Percentiles rank a stretch among this genome's conserved stretches.
Evolutionary conservation across 805 yeast genomes (phyloP).

Genomic region (Saccharomycopsis microspora): DNA sequence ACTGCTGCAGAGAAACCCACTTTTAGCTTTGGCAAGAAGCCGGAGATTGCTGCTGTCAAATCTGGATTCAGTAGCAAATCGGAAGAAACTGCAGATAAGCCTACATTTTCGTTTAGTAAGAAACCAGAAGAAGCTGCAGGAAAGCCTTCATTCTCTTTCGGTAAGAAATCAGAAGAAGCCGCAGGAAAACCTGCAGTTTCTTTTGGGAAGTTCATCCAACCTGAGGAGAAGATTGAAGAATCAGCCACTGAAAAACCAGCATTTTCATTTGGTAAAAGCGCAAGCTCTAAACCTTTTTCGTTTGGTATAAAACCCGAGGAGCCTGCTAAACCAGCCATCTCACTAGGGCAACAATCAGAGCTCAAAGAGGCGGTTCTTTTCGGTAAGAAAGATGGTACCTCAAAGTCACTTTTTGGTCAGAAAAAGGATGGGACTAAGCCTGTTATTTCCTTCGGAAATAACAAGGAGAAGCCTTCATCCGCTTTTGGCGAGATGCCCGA

Average conservation of each 20-base stretch:
- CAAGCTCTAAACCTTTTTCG: not conserved
- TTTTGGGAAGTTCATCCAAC: not conserved
- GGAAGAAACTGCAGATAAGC: not conserved
- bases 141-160: constrained; percentile 2
- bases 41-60: not conserved
- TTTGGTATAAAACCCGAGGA: not conserved
- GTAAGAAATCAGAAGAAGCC: not conserved
- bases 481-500: too few species aligned
- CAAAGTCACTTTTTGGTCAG: too few species aligned
- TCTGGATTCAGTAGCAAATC: not conserved
- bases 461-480: too few species aligned
- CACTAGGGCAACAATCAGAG: too few species aligned
- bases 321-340: not conserved
- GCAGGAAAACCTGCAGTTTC: not conserved
- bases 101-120: not conserved
- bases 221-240: not conserved
- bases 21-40: not conserved
- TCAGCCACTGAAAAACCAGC: not conserved
- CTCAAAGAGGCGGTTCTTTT: too few species aligned
- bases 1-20: not conserved
- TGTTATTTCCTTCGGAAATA: too few species aligned
- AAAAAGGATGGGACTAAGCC: too few species aligned
- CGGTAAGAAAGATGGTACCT: too few species aligned
- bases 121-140: not conserved
- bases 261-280: not conserved